Conservation (phyloP, 805 yeast genomes). For the Yamadazyma tumulicola region DNA sequence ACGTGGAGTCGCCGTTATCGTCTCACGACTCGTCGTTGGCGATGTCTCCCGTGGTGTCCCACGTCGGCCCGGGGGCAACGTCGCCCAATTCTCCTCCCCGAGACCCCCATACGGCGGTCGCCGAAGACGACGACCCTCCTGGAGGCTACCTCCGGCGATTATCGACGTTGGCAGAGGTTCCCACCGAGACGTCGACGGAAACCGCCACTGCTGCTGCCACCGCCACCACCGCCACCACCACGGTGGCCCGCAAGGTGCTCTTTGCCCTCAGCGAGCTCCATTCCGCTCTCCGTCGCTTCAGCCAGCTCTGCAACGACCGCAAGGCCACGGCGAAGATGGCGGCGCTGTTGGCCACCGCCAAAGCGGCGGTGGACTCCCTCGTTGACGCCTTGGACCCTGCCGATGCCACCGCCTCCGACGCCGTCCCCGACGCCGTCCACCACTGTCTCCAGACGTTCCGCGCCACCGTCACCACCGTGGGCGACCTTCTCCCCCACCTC, state of each 20-base stretch:
- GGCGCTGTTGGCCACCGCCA: constrained; percentile 47
- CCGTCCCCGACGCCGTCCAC: constrained; percentile 28
- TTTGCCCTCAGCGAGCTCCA: constrained; percentile 66
- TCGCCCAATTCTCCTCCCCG: constrained; percentile 7
- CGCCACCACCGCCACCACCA: constrained; percentile 2
- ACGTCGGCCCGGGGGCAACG: constrained; percentile 14
- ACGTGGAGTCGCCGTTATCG: constrained; percentile 13
- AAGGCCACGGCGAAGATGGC: constrained; percentile 52
- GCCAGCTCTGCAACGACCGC: constrained; percentile 57
- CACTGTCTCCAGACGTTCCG: constrained; percentile 46
- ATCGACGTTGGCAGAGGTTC: constrained; percentile 58
- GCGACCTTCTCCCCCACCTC: constrained; percentile 46
- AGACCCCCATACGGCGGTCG: constrained; percentile 9
- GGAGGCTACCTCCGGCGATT: constrained; percentile 64
- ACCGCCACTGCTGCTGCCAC: not conserved
- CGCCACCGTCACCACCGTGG: constrained; percentile 45
- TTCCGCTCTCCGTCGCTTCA: constrained; percentile 52
- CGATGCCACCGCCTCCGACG: constrained; percentile 24
- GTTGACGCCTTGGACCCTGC: constrained; percentile 54
- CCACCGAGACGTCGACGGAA: constrained; percentile 18
- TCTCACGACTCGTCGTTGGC: constrained; percentile 14
- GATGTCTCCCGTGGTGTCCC: constrained; percentile 12
- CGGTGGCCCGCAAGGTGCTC: constrained; percentile 55
- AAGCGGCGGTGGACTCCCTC: constrained; percentile 52
- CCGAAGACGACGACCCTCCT: constrained; percentile 45